A percentile compares a stretch with the other conserved stretches of the same genome.
Conservation (phyloP, 2,329 filamentous ascomycete species). For the Celoporthe dispersa region DNA sequence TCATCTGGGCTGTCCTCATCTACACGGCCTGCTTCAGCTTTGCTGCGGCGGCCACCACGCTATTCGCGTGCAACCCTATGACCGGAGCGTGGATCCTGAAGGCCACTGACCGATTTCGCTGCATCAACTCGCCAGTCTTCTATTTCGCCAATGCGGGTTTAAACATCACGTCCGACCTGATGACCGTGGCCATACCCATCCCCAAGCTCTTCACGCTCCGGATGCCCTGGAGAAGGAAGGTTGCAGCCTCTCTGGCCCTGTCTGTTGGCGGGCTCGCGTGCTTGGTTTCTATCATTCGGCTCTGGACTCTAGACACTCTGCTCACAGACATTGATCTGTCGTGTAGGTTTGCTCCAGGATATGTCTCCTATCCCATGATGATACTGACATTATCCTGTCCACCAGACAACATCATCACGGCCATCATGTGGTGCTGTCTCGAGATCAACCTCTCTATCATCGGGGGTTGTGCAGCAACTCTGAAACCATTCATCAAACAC, state of each 20-base stretch:
- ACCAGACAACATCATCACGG: background rate
- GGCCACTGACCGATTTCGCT: background rate
- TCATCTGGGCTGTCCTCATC: background rate
- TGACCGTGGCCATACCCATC: constrained; percentile 4
- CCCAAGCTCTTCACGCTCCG: constrained; percentile 4
- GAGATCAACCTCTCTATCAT: constrained; percentile 3
- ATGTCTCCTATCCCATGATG: background rate
- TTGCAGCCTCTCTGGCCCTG: background rate
- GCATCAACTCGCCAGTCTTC: constrained; percentile 2
- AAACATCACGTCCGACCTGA: constrained; percentile 8
- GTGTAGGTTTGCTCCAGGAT: background rate
- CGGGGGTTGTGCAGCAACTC: background rate
- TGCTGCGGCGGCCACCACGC: background rate
- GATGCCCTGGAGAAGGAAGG: background rate
- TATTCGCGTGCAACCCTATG: constrained; percentile 4
- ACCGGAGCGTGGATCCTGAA: background rate
- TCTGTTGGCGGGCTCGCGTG: background rate
- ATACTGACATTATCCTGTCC: background rate
- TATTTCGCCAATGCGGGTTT: constrained; percentile 2
- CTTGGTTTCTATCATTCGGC: background rate
- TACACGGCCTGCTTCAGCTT: background rate
- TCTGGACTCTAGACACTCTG: background rate
- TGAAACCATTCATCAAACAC: constrained; percentile 3
- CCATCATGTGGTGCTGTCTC: constrained; percentile 6
- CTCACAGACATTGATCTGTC: background rate